A percentile compares a stretch with the other conserved stretches of the same genome.
phyloP scores from a whole-genome alignment of 2,329 filamentous ascomycete genomes.

The Aspergillus viridinutans region DNA sequence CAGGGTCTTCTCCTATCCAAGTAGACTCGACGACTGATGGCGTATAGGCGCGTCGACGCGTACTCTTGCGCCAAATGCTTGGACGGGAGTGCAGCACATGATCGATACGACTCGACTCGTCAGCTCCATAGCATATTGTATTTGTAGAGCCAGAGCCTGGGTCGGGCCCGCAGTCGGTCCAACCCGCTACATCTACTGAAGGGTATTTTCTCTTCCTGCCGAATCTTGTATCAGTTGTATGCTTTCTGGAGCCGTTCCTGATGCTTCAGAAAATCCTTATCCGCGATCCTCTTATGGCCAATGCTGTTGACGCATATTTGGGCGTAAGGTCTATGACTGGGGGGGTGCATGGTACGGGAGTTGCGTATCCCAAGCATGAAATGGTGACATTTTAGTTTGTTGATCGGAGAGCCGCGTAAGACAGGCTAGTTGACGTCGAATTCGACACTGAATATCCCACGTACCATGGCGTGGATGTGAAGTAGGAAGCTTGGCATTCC shows the following conservation, averaged over 20 bases:
- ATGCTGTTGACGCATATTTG: background rate
- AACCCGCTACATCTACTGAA: background rate
- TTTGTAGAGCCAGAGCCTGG: background rate
- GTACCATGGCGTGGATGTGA: background rate
- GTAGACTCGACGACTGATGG: background rate
- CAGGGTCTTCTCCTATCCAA: background rate
- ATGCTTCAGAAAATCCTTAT: background rate
- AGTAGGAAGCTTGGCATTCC: slow-evolving; percentile 2
- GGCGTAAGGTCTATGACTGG: background rate
- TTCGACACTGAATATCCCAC: background rate
- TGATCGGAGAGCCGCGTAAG: slow-evolving; percentile 22
- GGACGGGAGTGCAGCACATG: background rate
- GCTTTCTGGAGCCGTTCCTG: background rate
- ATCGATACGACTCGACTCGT: background rate
- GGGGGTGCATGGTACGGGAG: slow-evolving; percentile 4
- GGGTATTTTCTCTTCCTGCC: background rate
- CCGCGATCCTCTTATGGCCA: background rate
- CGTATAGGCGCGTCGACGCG: background rate
- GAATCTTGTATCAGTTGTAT: background rate
- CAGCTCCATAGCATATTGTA: background rate
- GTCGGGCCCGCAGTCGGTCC: background rate
- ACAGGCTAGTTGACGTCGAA: slow-evolving; percentile 11
- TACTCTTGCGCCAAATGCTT: background rate
- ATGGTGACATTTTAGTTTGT: slow-evolving; percentile 17
- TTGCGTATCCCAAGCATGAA: slow-evolving; percentile 9